These are phyloP conservation scores for Strigomonas galati DNA, from an alignment of 208 protist species.

Conservation along the genomic window DNA sequence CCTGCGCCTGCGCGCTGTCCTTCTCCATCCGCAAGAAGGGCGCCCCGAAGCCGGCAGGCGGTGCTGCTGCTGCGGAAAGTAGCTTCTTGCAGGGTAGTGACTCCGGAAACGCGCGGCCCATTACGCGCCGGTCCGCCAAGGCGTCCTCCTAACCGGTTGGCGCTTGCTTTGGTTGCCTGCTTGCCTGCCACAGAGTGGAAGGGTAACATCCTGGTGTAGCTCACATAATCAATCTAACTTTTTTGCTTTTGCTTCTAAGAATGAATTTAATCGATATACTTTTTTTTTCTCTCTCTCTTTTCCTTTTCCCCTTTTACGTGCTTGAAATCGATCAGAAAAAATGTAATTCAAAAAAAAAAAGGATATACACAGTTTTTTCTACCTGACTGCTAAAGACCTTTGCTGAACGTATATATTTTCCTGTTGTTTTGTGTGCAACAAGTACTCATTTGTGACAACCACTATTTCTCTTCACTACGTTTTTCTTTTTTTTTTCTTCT, in stretches of 20 bases:
- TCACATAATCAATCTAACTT: background rate
- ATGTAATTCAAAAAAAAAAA: too few relatives aligned
- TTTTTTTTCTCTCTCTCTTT: conserved; percentile 1
- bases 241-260: background rate
- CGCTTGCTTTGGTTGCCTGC: too few relatives aligned
- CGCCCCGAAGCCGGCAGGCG: background rate
- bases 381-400: too few relatives aligned
- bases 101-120: conserved; percentile 19
- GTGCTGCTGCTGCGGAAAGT: background rate
- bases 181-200: background rate
- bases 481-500: conserved; percentile 1
- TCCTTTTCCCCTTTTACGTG: background rate
- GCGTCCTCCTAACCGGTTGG: conserved; percentile 2
- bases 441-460: too few relatives aligned
- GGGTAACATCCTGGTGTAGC: too few relatives aligned
- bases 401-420: too few relatives aligned
- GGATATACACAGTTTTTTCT: too few relatives aligned
- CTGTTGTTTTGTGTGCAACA: too few relatives aligned
- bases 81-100: background rate
- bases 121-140: conserved; percentile 18
- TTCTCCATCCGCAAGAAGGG: conserved; percentile 65
- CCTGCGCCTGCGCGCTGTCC: conserved; percentile 88
- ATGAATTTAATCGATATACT: background rate
- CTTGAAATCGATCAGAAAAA: background rate
- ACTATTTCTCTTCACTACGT: too few relatives aligned